Conservation (phyloP, 768 basidiomycete species). For the Suillus lakei region DNA sequence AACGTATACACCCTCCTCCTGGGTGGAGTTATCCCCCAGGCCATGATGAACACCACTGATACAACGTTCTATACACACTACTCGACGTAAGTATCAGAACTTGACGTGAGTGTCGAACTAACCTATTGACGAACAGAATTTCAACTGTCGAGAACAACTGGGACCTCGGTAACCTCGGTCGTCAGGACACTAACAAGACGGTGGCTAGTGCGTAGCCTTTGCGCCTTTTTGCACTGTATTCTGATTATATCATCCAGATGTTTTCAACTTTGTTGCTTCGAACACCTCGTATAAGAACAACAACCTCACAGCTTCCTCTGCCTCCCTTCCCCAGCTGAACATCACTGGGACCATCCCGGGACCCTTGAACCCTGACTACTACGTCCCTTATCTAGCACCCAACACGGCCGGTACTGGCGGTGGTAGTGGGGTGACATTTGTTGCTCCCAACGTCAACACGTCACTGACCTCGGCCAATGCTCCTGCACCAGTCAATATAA, state of each 20-base stretch:
- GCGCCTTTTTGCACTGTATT: background rate
- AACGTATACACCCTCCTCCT: slow-evolving; percentile 49
- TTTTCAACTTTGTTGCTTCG: slow-evolving; percentile 55
- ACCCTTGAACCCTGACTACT: slow-evolving; percentile 44
- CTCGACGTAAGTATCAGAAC: slow-evolving; percentile 38
- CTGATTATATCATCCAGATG: slow-evolving; percentile 40
- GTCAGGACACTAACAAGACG: slow-evolving; percentile 57
- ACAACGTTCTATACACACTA: slow-evolving; percentile 65
- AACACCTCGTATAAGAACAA: slow-evolving; percentile 48
- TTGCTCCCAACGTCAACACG: slow-evolving; percentile 38
- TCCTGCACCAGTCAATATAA: slow-evolving; percentile 47
- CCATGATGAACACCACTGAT: slow-evolving; percentile 51
- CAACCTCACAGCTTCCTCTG: slow-evolving; percentile 35
- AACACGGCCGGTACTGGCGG: slow-evolving; percentile 43
- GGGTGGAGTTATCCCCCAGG: slow-evolving; percentile 49
- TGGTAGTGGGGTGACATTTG: slow-evolving; percentile 47
- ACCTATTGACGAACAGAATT: slow-evolving; percentile 31
- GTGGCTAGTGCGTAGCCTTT: slow-evolving; percentile 16
- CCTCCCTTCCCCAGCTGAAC: slow-evolving; percentile 43
- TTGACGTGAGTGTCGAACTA: background rate
- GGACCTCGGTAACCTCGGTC: slow-evolving; percentile 62
- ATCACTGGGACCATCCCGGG: slow-evolving; percentile 47
- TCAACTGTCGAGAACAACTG: slow-evolving; percentile 65
- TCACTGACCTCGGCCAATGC: slow-evolving; percentile 37
- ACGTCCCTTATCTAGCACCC: slow-evolving; percentile 51